Percentiles rank a stretch among this genome's conserved stretches.
These are phyloP conservation scores for Hemileccinum rubropunctum DNA, from an alignment of 768 basidiomycete genomes.

Conservation along the genomic window DNA sequence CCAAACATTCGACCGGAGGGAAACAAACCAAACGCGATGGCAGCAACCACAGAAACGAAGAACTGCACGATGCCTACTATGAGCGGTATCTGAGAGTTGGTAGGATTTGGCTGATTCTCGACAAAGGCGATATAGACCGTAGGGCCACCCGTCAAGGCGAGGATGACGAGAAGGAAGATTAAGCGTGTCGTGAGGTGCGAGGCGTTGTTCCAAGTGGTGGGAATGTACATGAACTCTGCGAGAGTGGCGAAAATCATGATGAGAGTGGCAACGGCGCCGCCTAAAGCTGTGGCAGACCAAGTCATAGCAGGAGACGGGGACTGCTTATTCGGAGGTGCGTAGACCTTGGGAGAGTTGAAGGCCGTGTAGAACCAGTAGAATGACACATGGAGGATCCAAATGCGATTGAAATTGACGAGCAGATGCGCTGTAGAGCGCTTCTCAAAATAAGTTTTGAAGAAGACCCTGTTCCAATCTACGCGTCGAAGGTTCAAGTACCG, in stretches of 20 bases:
- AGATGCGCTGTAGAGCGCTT: conserved; percentile 92
- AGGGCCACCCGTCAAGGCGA: conserved; percentile 90
- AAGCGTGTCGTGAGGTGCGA: conserved; percentile 94
- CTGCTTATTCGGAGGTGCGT: conserved; percentile 65
- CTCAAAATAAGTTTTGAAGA: conserved; percentile 99
- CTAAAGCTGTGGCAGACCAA: conserved; percentile 94
- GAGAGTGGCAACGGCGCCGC: conserved; percentile 87
- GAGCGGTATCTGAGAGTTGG: conserved; percentile 67
- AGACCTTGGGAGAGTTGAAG: conserved; percentile 94
- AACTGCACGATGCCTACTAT: conserved; percentile 95
- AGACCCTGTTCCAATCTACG: conserved; percentile 91
- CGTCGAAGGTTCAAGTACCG: conserved; percentile 91
- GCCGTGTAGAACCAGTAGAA: conserved; percentile 97
- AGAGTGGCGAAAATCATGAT: conserved; percentile 95
- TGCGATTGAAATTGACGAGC: conserved; percentile 97
- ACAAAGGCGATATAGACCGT: conserved; percentile 91
- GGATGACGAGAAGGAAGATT: conserved; percentile 86
- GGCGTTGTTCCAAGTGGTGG: conserved; percentile 98
- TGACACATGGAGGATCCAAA: conserved; percentile 95
- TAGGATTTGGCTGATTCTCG: conserved; percentile 55
- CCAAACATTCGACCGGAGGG: conserved; percentile 99
- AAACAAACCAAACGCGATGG: conserved; percentile 80
- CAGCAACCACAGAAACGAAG: conserved; percentile 82
- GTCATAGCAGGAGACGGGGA: conserved; percentile 84
- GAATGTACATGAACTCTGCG: conserved; percentile 95